Conservation (phyloP, 768 basidiomycete species). For the Rhizopogon vesiculosus region DNA sequence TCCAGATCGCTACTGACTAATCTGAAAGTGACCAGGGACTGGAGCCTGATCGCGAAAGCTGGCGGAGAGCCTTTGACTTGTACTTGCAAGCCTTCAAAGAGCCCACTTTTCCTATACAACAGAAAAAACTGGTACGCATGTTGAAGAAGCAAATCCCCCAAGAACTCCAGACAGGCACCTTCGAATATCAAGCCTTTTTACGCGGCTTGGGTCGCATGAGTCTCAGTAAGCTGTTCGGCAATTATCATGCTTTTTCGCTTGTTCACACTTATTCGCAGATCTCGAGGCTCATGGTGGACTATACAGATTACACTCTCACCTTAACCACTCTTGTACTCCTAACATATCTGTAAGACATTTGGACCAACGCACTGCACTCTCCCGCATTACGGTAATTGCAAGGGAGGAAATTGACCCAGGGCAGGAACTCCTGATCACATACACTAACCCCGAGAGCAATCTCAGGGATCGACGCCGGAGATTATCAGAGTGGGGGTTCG, state of each 20-base stretch:
- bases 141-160: conserved; percentile 43
- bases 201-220: conserved; percentile 72
- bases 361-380: conserved; percentile 61
- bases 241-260: not conserved
- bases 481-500: conserved; percentile 74
- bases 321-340: conserved; percentile 83
- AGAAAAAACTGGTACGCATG: conserved; percentile 56
- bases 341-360: conserved; percentile 78
- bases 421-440: conserved; percentile 74
- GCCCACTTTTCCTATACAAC: conserved; percentile 43
- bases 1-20: not conserved
- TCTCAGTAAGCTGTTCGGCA: conserved; percentile 52
- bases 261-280: conserved; percentile 34
- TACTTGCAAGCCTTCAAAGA: conserved; percentile 60
- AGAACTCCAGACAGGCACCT: conserved; percentile 53
- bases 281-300: conserved; percentile 85
- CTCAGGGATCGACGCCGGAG: conserved; percentile 42
- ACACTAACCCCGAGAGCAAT: conserved; percentile 58
- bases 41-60: conserved; percentile 60
- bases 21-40: conserved; percentile 25
- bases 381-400: conserved; percentile 74
- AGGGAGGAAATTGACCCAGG: conserved; percentile 57
- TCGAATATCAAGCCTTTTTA: conserved; percentile 75
- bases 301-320: conserved; percentile 79
- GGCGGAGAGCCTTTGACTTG: conserved; percentile 61